Evolutionary conservation across 768 basidiomycete genomes (phyloP).

Genomic region (Tricholoma terreum): DNA sequence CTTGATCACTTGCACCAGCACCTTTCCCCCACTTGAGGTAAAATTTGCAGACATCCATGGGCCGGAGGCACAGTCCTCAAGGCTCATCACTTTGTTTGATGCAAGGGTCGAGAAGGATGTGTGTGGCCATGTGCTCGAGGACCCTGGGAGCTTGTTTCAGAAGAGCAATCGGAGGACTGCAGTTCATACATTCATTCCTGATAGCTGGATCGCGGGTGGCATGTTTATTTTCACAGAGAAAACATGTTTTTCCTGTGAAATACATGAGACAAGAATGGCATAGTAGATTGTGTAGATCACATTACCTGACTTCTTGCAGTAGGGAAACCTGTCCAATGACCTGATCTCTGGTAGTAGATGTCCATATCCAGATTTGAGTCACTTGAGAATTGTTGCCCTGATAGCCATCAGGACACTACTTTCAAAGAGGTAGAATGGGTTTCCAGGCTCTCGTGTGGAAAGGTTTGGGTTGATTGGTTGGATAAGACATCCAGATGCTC

Average conservation of each 20-base stretch:
- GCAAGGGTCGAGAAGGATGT: conserved; percentile 23
- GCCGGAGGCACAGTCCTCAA: conserved; percentile 26
- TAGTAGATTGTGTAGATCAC: neutral
- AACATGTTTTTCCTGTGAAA: neutral
- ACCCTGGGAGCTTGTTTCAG: conserved; percentile 17
- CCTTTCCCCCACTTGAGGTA: conserved; percentile 22
- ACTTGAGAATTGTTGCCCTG: neutral
- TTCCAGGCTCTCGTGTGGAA: neutral
- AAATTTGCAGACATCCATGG: conserved; percentile 15
- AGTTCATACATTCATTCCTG: neutral
- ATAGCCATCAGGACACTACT: neutral
- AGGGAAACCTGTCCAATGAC: neutral
- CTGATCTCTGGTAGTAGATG: neutral
- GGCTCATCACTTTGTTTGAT: conserved; percentile 11
- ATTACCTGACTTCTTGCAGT: neutral
- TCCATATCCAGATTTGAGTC: neutral
- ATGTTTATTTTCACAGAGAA: neutral
- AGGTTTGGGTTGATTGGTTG: neutral
- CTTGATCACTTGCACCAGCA: conserved; percentile 6
- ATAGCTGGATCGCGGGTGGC: neutral
- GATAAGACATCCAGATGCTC: conserved; percentile 3
- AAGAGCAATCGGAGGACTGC: conserved; percentile 9
- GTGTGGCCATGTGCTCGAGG: conserved; percentile 25
- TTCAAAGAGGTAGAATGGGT: neutral
- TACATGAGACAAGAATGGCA: too few relatives aligned